Evolutionary conservation across 75 land plant genomes (phyloP).

Genomic region (Selaginella tamariscina): DNA sequence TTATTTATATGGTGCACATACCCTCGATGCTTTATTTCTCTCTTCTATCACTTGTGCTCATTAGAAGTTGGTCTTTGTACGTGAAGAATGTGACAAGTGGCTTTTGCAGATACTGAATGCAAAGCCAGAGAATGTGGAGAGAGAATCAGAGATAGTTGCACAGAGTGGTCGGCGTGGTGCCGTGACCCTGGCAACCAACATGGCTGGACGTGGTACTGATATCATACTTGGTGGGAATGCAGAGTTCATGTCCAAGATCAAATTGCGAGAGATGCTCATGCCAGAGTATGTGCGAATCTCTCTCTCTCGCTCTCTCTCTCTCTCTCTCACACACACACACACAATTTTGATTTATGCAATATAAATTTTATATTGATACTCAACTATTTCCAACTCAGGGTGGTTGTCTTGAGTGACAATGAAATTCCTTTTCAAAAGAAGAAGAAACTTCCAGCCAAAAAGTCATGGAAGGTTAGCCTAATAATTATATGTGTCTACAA

Average conservation of each 20-base stretch:
- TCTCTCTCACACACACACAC: no score
- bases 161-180: constrained; percentile 97
- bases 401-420: constrained; percentile 58
- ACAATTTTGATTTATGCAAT: no score
- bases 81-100: no score
- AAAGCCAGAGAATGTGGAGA: constrained; percentile 98
- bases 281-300: constrained; percentile 47
- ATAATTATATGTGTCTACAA: neutral
- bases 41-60: neutral
- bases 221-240: constrained; percentile 98
- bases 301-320: no score
- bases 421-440: constrained; percentile 41
- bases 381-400: constrained; percentile 36
- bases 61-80: neutral
- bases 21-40: no score
- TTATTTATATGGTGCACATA: no score
- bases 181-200: constrained; percentile 96
- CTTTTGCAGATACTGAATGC: constrained; percentile 80
- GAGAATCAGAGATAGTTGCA: constrained; percentile 98
- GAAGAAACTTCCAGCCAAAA: constrained; percentile 56
- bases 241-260: constrained; percentile 93
- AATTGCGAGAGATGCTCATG: constrained; percentile 95
- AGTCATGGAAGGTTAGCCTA: constrained; percentile 66
- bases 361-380: no score
- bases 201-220: constrained; percentile 99